These are phyloP conservation scores for Neurospora sp. DNA, from an alignment of 2,329 filamentous ascomycete species.

Conservation along the genomic window DNA sequence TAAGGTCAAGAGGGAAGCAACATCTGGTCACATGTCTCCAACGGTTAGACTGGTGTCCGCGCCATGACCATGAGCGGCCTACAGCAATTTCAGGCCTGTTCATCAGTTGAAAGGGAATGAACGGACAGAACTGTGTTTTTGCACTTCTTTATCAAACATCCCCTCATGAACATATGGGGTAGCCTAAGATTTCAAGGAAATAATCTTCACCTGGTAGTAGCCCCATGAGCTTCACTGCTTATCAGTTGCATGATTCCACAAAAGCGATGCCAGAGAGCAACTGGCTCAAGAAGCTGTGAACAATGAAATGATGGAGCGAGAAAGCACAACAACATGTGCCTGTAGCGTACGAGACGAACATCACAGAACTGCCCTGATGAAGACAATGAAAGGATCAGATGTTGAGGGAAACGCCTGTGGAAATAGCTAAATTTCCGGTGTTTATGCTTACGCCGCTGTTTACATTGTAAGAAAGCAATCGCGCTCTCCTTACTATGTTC, in stretches of 20 bases:
- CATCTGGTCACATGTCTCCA: background rate
- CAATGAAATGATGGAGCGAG: background rate
- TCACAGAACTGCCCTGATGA: background rate
- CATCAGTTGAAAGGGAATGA: background rate
- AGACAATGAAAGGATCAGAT: background rate
- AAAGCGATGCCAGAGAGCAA: background rate
- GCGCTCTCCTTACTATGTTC: background rate
- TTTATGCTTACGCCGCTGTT: background rate
- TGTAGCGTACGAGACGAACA: background rate
- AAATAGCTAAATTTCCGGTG: background rate
- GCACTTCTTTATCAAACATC: background rate
- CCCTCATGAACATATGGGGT: background rate
- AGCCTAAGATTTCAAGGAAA: background rate
- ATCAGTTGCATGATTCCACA: background rate
- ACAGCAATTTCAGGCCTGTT: background rate
- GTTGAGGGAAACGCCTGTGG: background rate
- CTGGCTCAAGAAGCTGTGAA: background rate
- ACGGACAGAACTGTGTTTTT: background rate
- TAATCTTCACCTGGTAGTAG: background rate
- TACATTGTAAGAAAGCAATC: background rate
- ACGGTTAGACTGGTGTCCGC: background rate
- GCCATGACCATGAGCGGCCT: background rate
- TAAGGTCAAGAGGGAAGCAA: background rate
- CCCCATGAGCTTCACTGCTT: background rate
- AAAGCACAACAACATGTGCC: background rate